Evolutionary conservation across 179 eudicot genomes (phyloP).

Genomic region (Beta lomatogona): DNA sequence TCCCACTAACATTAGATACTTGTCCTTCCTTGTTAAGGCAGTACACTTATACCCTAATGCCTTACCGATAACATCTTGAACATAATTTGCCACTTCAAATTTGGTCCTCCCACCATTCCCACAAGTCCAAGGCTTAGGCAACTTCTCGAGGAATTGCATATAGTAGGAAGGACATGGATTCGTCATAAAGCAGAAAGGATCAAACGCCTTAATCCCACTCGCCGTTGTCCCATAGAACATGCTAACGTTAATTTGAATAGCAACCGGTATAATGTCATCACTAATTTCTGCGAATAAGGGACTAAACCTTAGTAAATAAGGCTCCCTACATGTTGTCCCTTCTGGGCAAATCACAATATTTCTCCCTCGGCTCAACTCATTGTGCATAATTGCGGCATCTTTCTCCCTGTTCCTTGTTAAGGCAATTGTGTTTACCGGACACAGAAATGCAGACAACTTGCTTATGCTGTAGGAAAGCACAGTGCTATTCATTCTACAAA

Average conservation of each 20-base stretch:
- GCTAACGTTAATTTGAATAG: conserved; percentile 5
- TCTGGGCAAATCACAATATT: conserved; percentile 31
- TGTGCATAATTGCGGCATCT: conserved; percentile 25
- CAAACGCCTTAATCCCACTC: conserved; percentile 32
- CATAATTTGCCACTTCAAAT: conserved; percentile 37
- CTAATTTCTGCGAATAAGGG: conserved; percentile 34
- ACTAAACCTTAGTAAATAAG: conserved; percentile 34
- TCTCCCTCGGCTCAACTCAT: conserved; percentile 21
- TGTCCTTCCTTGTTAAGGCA: conserved; percentile 29
- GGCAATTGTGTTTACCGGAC: conserved; percentile 17
- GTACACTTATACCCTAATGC: conserved; percentile 31
- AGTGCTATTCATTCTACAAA: not conserved
- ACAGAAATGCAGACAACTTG: conserved; percentile 9
- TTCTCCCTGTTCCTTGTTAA: conserved; percentile 26
- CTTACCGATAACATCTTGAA: conserved; percentile 29
- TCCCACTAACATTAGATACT: conserved; percentile 32
- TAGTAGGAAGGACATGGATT: conserved; percentile 27
- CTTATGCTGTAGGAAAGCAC: conserved; percentile 28
- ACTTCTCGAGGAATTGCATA: conserved; percentile 21
- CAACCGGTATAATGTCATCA: conserved; percentile 24
- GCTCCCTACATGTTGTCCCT: conserved; percentile 39
- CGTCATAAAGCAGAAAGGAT: conserved; percentile 21
- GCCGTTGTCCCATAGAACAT: conserved; percentile 38
- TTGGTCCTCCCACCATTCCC: conserved; percentile 17
- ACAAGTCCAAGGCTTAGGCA: conserved; percentile 28